Percentiles rank a stretch among this genome's conserved stretches.
These are phyloP conservation scores for Chromera velia DNA, from an alignment of 73 alveolate genomes.

Conservation along the genomic window DNA sequence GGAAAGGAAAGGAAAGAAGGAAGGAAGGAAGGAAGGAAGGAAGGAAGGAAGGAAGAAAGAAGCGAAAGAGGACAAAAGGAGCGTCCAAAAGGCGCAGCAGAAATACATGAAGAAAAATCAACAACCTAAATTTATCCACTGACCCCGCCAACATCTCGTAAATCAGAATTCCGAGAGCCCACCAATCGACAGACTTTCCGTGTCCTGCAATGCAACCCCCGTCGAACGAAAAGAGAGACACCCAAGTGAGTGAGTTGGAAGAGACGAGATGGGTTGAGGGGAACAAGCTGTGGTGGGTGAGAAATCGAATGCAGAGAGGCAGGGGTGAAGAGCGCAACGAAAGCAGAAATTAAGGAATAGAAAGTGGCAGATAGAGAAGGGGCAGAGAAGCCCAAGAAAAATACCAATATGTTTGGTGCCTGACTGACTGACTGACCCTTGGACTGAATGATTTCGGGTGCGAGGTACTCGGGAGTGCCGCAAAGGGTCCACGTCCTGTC, in stretches of 20 bases:
- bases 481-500: slow-evolving; percentile 45
- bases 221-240: no score
- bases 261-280: no score
- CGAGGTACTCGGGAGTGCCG: slow-evolving; percentile 42
- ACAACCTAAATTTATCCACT: not conserved
- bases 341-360: not conserved
- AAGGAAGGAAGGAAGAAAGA: no score
- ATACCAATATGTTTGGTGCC: not conserved
- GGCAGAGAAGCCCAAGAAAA: not conserved
- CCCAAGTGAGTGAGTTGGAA: no score
- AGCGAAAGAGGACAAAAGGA: no score
- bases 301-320: not conserved
- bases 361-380: not conserved
- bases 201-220: no score
- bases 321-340: not conserved
- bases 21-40: no score
- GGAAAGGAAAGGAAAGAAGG: no score
- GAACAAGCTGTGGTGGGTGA: no score
- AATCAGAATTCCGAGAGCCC: slow-evolving; percentile 70
- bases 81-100: no score
- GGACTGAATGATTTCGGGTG: slow-evolving; percentile 43
- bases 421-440: slow-evolving; percentile 45
- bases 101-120: not conserved
- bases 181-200: slow-evolving; percentile 69
- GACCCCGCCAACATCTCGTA: slow-evolving; percentile 69